A percentile compares a stretch with the other conserved stretches of the same genome.
These are phyloP conservation scores for Anthoceros angustus DNA, from an alignment of 225 moss, liverwort and hornwort species.

Conservation along the genomic window DNA sequence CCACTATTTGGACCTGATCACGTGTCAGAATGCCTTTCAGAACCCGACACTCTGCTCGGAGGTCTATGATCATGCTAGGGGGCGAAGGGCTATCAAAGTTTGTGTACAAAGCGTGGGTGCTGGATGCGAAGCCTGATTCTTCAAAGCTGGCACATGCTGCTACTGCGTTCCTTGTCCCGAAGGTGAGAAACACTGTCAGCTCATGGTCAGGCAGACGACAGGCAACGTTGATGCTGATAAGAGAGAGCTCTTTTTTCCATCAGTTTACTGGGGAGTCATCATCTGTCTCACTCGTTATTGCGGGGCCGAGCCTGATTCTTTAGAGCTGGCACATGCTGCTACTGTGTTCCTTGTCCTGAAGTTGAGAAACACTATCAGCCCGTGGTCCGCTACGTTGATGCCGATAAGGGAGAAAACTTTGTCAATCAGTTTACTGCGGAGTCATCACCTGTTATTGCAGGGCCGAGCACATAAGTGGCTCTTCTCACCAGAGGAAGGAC, in stretches of 20 bases:
- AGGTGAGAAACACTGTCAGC: slow-evolving; percentile 21
- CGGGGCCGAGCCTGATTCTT: slow-evolving; percentile 26
- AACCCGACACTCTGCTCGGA: slow-evolving; percentile 49
- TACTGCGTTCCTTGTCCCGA: slow-evolving; percentile 80
- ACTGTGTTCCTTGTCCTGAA: slow-evolving; percentile 85
- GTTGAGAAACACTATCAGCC: slow-evolving; percentile 16
- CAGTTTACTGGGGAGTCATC: too few relatives aligned
- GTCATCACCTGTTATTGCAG: slow-evolving; percentile 18
- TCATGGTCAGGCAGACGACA: not conserved
- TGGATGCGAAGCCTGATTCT: slow-evolving; percentile 70
- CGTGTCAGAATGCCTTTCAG: slow-evolving; percentile 30
- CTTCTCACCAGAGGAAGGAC: slow-evolving; percentile 75
- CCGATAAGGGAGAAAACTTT: not conserved
- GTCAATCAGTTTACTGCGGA: too few relatives aligned
- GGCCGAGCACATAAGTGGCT: slow-evolving; percentile 78
- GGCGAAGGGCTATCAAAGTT: slow-evolving; percentile 16
- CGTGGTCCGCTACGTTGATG: not conserved
- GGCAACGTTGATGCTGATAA: not conserved
- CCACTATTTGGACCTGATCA: slow-evolving; percentile 12
- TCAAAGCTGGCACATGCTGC: slow-evolving; percentile 40
- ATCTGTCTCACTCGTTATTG: too few relatives aligned
- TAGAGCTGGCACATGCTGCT: slow-evolving; percentile 40
- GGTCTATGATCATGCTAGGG: slow-evolving; percentile 33
- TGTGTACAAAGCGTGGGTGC: slow-evolving; percentile 37
- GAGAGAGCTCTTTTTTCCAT: too few relatives aligned